Conservation (phyloP, 305 asterid species). For the Coffea humblotiana region DNA sequence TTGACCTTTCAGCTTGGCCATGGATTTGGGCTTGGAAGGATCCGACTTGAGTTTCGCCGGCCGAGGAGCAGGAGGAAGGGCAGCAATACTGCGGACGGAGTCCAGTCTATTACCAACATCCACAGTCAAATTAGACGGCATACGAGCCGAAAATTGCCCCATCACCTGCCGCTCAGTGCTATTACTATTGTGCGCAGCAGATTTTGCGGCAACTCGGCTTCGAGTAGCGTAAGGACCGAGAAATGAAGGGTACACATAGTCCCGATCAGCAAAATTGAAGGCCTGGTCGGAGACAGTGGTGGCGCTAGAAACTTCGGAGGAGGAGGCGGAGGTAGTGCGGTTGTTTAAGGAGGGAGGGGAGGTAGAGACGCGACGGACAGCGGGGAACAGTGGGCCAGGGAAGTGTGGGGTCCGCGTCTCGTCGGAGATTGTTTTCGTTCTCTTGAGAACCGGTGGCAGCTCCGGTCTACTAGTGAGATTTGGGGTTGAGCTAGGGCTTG, state of each 20-base stretch:
- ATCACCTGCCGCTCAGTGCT: slow-evolving; percentile 17
- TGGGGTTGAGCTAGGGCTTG: slow-evolving; percentile 19
- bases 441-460: slow-evolving; percentile 59
- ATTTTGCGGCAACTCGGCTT: slow-evolving; percentile 52
- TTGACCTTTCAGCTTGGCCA: slow-evolving; percentile 53
- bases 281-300: slow-evolving; percentile 36
- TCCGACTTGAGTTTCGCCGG: slow-evolving; percentile 35
- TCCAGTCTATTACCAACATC: slow-evolving; percentile 29
- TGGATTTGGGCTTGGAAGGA: slow-evolving; percentile 16
- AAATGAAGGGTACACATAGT: slow-evolving; percentile 85
- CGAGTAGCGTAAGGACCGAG: slow-evolving; percentile 86
- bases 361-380: slow-evolving; percentile 58
- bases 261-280: slow-evolving; percentile 76
- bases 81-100: slow-evolving; percentile 25
- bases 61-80: slow-evolving; percentile 11
- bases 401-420: slow-evolving; percentile 43
- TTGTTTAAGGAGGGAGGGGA: slow-evolving; percentile 27
- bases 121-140: slow-evolving; percentile 46
- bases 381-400: slow-evolving; percentile 57
- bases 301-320: slow-evolving; percentile 16
- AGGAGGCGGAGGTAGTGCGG: slow-evolving; percentile 26
- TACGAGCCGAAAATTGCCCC: slow-evolving; percentile 38
- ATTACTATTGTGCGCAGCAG: slow-evolving; percentile 37
- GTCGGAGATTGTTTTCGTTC: slow-evolving; percentile 49
- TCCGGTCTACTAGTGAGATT: slow-evolving; percentile 42